Percentiles rank a stretch among this genome's conserved stretches.
Conservation (phyloP, 1,284 basidiomycete species). For the Tranzscheliella williamsii region DNA sequence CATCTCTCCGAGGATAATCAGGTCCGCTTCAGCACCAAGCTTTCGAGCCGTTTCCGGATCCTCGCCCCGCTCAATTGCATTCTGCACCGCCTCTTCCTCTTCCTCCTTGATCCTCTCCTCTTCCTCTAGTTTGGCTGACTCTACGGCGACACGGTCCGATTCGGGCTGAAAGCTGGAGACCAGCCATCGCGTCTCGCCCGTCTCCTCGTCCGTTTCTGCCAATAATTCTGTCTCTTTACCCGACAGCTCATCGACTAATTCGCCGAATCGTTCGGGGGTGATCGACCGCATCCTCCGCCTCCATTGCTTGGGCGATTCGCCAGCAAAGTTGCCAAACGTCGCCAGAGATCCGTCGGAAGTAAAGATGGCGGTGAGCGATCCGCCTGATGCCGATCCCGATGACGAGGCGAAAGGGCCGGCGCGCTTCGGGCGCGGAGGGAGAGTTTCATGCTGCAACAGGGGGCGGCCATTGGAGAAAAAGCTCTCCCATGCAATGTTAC, state of each 20-base stretch:
- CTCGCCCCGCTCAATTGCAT: conserved; percentile 55
- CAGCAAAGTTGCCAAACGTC: conserved; percentile 27
- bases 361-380: conserved; percentile 31
- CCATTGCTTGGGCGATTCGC: conserved; percentile 27
- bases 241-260: conserved; percentile 35
- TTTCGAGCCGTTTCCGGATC: conserved; percentile 48
- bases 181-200: conserved; percentile 19
- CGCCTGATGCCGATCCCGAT: conserved; percentile 7
- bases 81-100: conserved; percentile 49
- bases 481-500: conserved; percentile 36
- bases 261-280: conserved; percentile 33
- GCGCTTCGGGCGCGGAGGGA: conserved; percentile 34
- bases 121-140: conserved; percentile 37
- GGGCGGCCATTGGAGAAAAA: conserved; percentile 44
- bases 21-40: conserved; percentile 56
- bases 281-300: conserved; percentile 32
- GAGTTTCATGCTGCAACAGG: conserved; percentile 44
- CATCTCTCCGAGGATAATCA: conserved; percentile 58
- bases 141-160: conserved; percentile 34
- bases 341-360: conserved; percentile 23
- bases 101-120: conserved; percentile 42
- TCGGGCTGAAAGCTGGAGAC: conserved; percentile 31
- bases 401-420: conserved; percentile 22
- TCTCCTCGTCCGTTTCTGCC: background rate
- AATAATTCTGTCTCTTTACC: conserved; percentile 5